Evolutionary conservation across 75 land plant species (phyloP).

Genomic region (Cryptomeria japonica): DNA sequence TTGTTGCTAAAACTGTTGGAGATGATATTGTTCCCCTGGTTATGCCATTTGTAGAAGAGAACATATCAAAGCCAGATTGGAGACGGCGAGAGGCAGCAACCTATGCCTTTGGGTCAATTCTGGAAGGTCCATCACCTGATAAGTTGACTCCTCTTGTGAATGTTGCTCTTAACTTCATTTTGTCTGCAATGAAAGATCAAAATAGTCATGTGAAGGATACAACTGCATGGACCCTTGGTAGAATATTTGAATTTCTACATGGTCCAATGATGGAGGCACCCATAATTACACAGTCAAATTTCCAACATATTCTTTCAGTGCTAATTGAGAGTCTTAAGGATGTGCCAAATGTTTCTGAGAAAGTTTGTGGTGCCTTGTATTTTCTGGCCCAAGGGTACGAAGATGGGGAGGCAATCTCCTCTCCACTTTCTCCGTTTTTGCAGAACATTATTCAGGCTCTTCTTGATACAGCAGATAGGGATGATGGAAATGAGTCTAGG

Average conservation of each 20-base stretch:
- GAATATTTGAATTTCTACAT: constrained; percentile 84
- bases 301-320: constrained; percentile 29
- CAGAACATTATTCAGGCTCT: constrained; percentile 34
- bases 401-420: constrained; percentile 20
- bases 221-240: constrained; percentile 88
- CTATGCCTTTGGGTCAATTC: constrained; percentile 49
- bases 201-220: constrained; percentile 87
- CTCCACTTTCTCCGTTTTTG: constrained; percentile 34
- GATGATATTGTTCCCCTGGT: constrained; percentile 48
- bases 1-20: constrained; percentile 40
- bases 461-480: constrained; percentile 31
- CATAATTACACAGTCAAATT: constrained; percentile 23
- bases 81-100: constrained; percentile 41
- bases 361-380: constrained; percentile 48
- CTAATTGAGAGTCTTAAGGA: constrained; percentile 39
- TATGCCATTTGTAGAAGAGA: constrained; percentile 46
- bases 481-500: constrained; percentile 40
- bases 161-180: constrained; percentile 72
- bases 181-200: constrained; percentile 75
- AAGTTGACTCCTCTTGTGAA: constrained; percentile 73
- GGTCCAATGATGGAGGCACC: constrained; percentile 26
- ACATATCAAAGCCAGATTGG: constrained; percentile 45
- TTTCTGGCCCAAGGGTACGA: constrained; percentile 47
- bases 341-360: constrained; percentile 43
- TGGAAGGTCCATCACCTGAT: constrained; percentile 84